Evolutionary conservation across 805 yeast species (phyloP), one percentile per base, ranked within the genome.

Genomic region (Pichia membranifaciens): DNA sequence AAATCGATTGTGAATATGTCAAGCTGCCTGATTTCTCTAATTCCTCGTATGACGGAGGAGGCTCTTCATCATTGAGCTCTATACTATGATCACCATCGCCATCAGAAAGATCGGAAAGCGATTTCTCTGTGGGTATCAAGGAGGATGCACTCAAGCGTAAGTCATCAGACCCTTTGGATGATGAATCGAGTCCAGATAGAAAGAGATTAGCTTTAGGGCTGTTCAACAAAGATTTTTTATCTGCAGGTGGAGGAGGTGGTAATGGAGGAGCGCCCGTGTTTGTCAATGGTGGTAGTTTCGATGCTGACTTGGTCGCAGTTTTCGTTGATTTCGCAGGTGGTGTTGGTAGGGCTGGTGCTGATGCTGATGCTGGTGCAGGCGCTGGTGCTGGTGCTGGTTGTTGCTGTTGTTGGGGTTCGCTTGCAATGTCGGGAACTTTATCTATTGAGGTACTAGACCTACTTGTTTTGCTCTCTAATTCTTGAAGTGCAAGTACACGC

Each of bases 1-100:
- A 65, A 44, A 65, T 65, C 4, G 69, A 64, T 45, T 56, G 51
- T 7, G 67, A 58, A 40, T 64, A 64, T 5, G 65, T 61, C 38
- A 64, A 48, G 15, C 56, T 53, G n/a, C 68, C 68, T 0, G 66
- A 58, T 35, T 62, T 58, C 44, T 64, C 69, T 8, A 64, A 41
- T 43, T 64, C 68, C 47, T 62, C 66, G 42, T 61, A 62, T 1
- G 65, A 61, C 5, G 66, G 67, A 3, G 67, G 66, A 4, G 61
- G 64, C 29, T 55, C 59, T 7, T 49, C 57, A 22, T 28, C 34
- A 22, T 43, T 22, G 13, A 21, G n/a, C 18, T 43, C 54, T 1
- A 37, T 50, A 0, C 42, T 53, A 0, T 45, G 42, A 4, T 45
- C 52, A 9, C 32, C 48, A 2, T 51, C 50, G 28, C 50, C 44